Evolutionary conservation across 257 asterid species (phyloP).

Genomic region (Penstemon eatonii): DNA sequence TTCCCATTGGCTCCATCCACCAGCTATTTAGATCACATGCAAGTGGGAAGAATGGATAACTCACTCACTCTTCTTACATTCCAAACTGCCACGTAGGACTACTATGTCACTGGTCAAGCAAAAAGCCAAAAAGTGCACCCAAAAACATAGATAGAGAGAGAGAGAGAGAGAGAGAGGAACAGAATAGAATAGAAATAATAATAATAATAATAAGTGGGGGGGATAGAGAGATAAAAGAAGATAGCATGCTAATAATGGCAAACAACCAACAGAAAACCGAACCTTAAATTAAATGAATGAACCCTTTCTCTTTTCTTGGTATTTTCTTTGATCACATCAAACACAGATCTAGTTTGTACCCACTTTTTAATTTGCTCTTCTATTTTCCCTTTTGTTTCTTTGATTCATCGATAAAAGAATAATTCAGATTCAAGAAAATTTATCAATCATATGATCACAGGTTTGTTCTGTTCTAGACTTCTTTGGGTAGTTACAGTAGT

Average conservation of each 20-base stretch:
- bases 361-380: conserved; percentile 26
- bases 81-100: no score
- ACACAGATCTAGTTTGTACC: not conserved
- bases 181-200: no score
- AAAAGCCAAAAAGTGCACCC: conserved; percentile 57
- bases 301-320: conserved; percentile 2
- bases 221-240: conserved; percentile 29
- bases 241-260: conserved; percentile 32
- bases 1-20: no score
- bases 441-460: conserved; percentile 24
- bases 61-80: no score
- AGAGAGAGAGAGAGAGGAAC: not conserved
- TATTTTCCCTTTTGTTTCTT: not conserved
- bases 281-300: not conserved
- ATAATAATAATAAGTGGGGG: not conserved
- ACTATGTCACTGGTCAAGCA: conserved; percentile 31
- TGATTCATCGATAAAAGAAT: conserved; percentile 18
- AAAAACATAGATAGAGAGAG: conserved; percentile 13
- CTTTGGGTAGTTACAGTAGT: not conserved
- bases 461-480: not conserved
- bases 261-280: conserved; percentile 31
- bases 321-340: conserved; percentile 26
- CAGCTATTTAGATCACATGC: no score
- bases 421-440: conserved; percentile 33
- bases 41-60: no score